phyloP scores from a whole-genome alignment of 805 yeast genomes.

The Monosporozyma siamensis region DNA sequence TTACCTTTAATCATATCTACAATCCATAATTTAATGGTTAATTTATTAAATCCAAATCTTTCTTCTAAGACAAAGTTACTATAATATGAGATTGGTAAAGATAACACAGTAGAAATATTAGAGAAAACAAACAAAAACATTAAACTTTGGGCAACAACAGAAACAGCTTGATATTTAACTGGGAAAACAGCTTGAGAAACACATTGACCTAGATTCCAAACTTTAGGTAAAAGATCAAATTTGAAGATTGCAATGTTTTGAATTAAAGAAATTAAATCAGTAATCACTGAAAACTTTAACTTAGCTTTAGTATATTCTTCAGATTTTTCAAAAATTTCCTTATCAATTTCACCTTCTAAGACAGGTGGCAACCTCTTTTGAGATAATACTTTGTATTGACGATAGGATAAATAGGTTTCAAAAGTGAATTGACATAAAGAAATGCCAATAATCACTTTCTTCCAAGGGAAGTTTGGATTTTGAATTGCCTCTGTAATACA shows the following conservation, averaged over 20 bases:
- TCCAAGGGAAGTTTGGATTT: constrained; percentile 54
- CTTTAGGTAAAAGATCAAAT: constrained; percentile 51
- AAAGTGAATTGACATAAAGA: constrained; percentile 67
- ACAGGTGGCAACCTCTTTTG: constrained; percentile 54
- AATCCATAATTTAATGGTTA: constrained; percentile 62
- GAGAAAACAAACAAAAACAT: constrained; percentile 49
- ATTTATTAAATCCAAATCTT: constrained; percentile 85
- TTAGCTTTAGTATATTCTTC: constrained; percentile 75
- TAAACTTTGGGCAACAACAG: constrained; percentile 64
- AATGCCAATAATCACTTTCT: constrained; percentile 60
- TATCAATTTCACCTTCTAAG: constrained; percentile 57
- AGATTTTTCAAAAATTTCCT: constrained; percentile 65
- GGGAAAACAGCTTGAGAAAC: constrained; percentile 26
- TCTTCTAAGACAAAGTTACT: constrained; percentile 84
- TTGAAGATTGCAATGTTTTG: constrained; percentile 52
- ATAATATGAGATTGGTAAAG: constrained; percentile 66
- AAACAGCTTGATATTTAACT: constrained; percentile 31
- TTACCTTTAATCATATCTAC: constrained; percentile 59
- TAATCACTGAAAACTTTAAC: constrained; percentile 53
- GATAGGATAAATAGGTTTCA: constrained; percentile 60
- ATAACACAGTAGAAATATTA: constrained; percentile 40
- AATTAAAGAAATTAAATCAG: constrained; percentile 41
- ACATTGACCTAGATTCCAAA: constrained; percentile 46
- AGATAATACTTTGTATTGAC: constrained; percentile 63
- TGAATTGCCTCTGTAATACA: not conserved